Percentiles rank a stretch among this genome's conserved stretches.
These are phyloP conservation scores for Suillus bovinus DNA, from an alignment of 768 basidiomycete genomes.

Conservation along the genomic window DNA sequence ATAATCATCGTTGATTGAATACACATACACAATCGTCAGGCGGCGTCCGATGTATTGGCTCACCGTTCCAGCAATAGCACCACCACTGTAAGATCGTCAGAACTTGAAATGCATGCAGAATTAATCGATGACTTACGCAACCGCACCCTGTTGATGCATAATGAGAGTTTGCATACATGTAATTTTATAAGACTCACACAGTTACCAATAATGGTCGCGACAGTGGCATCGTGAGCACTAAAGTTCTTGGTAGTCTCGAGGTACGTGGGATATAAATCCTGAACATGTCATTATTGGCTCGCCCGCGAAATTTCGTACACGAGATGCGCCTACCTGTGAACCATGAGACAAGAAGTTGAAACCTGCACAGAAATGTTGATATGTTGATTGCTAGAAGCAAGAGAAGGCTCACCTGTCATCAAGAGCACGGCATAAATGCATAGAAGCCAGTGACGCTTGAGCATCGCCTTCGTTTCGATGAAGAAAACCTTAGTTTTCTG, in stretches of 20 bases:
- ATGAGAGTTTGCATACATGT: neutral
- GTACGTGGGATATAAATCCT: constrained; percentile 84
- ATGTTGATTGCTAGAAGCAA: neutral
- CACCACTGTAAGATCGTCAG: constrained; percentile 44
- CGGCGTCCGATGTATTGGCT: constrained; percentile 82
- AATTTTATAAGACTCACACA: constrained; percentile 42
- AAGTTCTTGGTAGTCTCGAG: constrained; percentile 64
- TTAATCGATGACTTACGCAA: constrained; percentile 34
- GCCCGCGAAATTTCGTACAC: neutral
- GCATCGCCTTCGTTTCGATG: constrained; percentile 70
- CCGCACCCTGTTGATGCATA: constrained; percentile 38
- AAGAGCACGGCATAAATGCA: constrained; percentile 84
- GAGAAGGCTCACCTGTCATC: constrained; percentile 53
- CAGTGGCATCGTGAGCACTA: constrained; percentile 54
- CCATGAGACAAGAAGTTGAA: constrained; percentile 83
- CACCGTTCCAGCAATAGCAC: constrained; percentile 66
- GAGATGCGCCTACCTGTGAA: constrained; percentile 45
- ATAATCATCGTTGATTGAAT: neutral
- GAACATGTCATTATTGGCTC: neutral
- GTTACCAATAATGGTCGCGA: constrained; percentile 82
- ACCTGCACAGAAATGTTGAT: constrained; percentile 34
- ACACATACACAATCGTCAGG: constrained; percentile 63
- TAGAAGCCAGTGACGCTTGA: constrained; percentile 77
- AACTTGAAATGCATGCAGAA: constrained; percentile 14
- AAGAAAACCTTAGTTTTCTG: constrained; percentile 73